Base-by-base conservation (phyloP, 192 early-diverging fungal species). In the Thamnidium elegans region DNA sequence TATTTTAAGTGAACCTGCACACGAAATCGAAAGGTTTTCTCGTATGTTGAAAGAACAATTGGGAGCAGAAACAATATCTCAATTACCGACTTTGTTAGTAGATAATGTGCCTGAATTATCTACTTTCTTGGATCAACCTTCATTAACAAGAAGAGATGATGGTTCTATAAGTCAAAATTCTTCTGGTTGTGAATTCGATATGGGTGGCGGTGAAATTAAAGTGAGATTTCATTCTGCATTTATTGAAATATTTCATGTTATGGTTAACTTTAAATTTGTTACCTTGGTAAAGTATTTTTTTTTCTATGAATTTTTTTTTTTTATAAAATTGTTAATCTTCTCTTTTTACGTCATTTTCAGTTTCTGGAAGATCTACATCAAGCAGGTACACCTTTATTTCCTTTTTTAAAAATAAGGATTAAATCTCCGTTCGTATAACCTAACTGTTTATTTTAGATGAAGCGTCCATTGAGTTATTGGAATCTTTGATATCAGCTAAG, bases 291-390 rank as follows among this genome's bases (percentile, higher is more conserved):
- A 23, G 21, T 39, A 44, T 52, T 47, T 6, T 39, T 39, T 23
- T 58, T 44, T 58, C 8, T 11, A 10, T 9, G 11, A 42, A 36
- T 58, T 44, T 17, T 34, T 54, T 54, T 21, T 54, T n/a, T 54
- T 11, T 19, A n/a, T 55, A 26, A 26, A 26, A 55, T 43, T 42
- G 3, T 32, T 42, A 39, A 34, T 9, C 26, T 3, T 26, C 26
- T 26, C 26, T 26, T 26, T n/a, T 26, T 26, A 26, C 26, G 26
- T 26, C 26, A 26, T 34, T 39, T 19, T 32, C 34, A 72, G 70
- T 72, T 72, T 55, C 45, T 72, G 51, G 70, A 72, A 58, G 70
- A 72, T 67, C 53, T 72, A 15, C 70, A 72, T 53, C 70, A 72
- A 72, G 70, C 70, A 61, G 70, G 70, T 72, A 66, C 26, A 26